phyloP scores from a whole-genome alignment of 305 asterid species.

The Solanum hybrid region DNA sequence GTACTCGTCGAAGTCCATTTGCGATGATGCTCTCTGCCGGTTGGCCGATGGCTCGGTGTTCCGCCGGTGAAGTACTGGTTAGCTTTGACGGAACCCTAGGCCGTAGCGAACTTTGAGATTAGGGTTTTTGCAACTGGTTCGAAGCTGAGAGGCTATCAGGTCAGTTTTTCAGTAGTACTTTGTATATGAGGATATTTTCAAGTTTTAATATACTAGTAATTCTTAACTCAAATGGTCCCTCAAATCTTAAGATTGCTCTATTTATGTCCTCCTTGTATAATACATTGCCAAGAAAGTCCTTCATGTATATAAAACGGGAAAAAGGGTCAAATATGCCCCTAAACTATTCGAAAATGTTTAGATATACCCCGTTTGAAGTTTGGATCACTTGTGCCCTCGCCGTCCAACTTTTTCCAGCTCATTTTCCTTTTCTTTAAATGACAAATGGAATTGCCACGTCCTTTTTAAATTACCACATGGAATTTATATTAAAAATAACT shows the following conservation, averaged over 20 bases:
- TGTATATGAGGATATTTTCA: not conserved
- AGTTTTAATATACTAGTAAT: not conserved
- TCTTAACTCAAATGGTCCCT: not conserved
- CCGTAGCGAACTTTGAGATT: not conserved
- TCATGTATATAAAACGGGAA: no score
- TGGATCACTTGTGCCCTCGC: not conserved
- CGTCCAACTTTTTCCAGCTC: not conserved
- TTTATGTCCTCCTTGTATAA: not conserved
- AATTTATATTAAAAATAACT: no score
- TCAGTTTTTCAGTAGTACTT: not conserved
- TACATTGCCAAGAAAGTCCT: not conserved
- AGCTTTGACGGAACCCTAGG: not conserved
- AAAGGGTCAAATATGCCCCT: no score
- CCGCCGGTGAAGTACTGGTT: not conserved
- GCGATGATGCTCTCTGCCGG: not conserved
- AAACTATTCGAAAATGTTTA: no score
- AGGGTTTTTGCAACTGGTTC: not conserved
- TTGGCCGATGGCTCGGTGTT: not conserved
- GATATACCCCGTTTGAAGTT: not conserved
- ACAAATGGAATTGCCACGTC: no score
- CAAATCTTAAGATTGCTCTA: not conserved
- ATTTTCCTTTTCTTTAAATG: no score
- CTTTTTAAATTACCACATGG: no score
- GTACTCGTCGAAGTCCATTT: conserved; percentile 96
- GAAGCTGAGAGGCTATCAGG: not conserved